Evolutionary conservation across 2,329 filamentous ascomycete species (phyloP).

Genomic region (Pseudogymnoascus destructans): DNA sequence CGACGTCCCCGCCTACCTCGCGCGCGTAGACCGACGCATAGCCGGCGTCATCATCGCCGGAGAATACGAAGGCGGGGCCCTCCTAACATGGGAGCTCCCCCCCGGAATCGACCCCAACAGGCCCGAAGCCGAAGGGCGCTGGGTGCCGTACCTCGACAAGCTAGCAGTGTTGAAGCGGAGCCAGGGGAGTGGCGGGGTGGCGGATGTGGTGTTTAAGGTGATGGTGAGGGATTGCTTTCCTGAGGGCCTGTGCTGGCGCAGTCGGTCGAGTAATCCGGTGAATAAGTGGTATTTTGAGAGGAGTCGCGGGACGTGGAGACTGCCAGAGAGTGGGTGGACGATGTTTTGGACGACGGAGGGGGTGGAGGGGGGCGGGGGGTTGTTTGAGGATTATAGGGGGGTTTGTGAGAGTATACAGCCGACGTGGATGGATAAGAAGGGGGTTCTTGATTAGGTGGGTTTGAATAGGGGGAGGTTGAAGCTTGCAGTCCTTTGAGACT

Average conservation of each 20-base stretch:
- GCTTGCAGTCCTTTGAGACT: not conserved
- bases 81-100: constrained; percentile 86
- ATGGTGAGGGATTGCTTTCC: constrained; percentile 89
- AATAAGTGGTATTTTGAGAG: constrained; percentile 99
- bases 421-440: constrained; percentile 49
- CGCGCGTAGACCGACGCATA: constrained; percentile 65
- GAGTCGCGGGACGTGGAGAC: constrained; percentile 67
- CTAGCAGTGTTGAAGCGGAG: constrained; percentile 83
- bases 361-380: constrained; percentile 40
- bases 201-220: constrained; percentile 90
- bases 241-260: constrained; percentile 79
- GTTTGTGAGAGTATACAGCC: constrained; percentile 56
- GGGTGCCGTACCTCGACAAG: constrained; percentile 92
- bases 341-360: constrained; percentile 94
- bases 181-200: constrained; percentile 84
- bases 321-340: constrained; percentile 76
- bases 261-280: constrained; percentile 79
- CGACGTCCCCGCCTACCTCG: constrained; percentile 70
- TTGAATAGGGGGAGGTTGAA: not conserved
- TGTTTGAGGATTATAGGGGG: constrained; percentile 56
- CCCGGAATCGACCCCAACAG: constrained; percentile 42
- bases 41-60: constrained; percentile 91
- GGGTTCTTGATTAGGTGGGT: constrained; percentile 39
- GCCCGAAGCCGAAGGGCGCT: constrained; percentile 40
- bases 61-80: constrained; percentile 89